Conservation (phyloP, 2,329 filamentous ascomycete genomes). For the Colletotrichum coccodes region DNA sequence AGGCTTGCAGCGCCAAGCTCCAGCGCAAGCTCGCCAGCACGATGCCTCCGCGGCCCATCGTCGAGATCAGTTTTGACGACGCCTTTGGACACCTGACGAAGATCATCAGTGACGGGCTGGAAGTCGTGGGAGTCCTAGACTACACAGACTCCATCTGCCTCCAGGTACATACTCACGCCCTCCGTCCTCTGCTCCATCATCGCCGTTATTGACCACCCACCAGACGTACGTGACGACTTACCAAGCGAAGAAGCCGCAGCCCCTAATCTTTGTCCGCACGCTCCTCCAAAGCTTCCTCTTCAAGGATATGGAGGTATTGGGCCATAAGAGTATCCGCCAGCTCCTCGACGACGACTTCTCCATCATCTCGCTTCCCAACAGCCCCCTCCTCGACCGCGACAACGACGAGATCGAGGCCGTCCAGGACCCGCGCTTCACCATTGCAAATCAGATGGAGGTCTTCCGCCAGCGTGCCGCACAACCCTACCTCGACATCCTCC, state of each 20-base stretch:
- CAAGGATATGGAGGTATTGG: constrained; percentile 75
- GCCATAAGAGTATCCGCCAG: constrained; percentile 74
- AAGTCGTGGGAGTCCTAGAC: constrained; percentile 74
- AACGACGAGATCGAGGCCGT: constrained; percentile 83
- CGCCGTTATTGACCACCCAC: background rate
- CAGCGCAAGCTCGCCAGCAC: constrained; percentile 94
- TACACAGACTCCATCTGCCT: constrained; percentile 77
- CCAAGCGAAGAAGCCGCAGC: constrained; percentile 82
- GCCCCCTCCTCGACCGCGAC: constrained; percentile 74
- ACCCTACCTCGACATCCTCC: constrained; percentile 85
- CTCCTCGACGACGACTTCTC: constrained; percentile 86
- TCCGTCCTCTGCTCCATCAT: background rate
- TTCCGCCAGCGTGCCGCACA: constrained; percentile 71
- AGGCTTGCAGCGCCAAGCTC: constrained; percentile 90
- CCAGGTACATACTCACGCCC: constrained; percentile 58
- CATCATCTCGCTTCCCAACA: constrained; percentile 78
- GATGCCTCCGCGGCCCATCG: constrained; percentile 90
- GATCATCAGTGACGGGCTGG: constrained; percentile 77
- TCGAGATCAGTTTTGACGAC: constrained; percentile 78
- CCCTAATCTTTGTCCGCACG: constrained; percentile 84
- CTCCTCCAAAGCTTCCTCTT: constrained; percentile 82
- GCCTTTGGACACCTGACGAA: constrained; percentile 76
- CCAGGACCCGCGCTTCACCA: constrained; percentile 77
- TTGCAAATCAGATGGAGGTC: constrained; percentile 78
- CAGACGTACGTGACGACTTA: constrained; percentile 81